A percentile compares a stretch with the other conserved stretches of the same genome.
These are phyloP conservation scores for Heimioporus sp. DNA, from an alignment of 768 basidiomycete species.

Conservation along the genomic window DNA sequence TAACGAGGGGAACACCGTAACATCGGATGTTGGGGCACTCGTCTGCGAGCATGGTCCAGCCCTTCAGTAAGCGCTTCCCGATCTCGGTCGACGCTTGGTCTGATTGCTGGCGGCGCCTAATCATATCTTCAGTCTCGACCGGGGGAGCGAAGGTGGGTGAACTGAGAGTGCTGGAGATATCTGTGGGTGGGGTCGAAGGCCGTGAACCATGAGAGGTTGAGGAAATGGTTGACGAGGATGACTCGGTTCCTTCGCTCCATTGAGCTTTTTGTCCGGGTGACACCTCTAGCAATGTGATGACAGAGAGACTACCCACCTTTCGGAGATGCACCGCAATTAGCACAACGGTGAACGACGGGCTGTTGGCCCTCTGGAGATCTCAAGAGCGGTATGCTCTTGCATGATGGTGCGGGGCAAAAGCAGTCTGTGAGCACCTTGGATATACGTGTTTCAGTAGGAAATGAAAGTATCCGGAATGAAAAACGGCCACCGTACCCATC, in stretches of 20 bases:
- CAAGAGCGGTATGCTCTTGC: conserved; percentile 65
- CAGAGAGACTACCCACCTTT: conserved; percentile 28
- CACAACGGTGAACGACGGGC: conserved; percentile 56
- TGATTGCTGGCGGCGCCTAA: conserved; percentile 74
- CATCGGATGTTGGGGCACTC: conserved; percentile 72
- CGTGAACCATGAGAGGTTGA: conserved; percentile 56
- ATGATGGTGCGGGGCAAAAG: conserved; percentile 54
- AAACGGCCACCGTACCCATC: conserved; percentile 51
- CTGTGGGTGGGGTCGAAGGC: conserved; percentile 77
- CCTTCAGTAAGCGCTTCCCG: conserved; percentile 71
- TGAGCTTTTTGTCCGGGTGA: conserved; percentile 14
- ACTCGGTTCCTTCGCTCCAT: conserved; percentile 21
- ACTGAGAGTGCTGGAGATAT: conserved; percentile 57
- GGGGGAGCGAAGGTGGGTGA: conserved; percentile 65
- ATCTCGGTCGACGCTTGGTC: conserved; percentile 79
- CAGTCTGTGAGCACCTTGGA: conserved; percentile 62
- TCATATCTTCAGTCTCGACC: conserved; percentile 62
- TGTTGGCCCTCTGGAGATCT: conserved; percentile 56
- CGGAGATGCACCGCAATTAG: conserved; percentile 51
- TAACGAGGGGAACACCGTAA: conserved; percentile 80
- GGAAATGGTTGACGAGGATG: conserved; percentile 40
- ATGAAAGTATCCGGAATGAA: not conserved
- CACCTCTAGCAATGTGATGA: not conserved
- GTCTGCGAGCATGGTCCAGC: conserved; percentile 89
- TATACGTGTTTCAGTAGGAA: not conserved